Conservation (phyloP, 805 yeast genomes). For the Saturnispora silvae region DNA sequence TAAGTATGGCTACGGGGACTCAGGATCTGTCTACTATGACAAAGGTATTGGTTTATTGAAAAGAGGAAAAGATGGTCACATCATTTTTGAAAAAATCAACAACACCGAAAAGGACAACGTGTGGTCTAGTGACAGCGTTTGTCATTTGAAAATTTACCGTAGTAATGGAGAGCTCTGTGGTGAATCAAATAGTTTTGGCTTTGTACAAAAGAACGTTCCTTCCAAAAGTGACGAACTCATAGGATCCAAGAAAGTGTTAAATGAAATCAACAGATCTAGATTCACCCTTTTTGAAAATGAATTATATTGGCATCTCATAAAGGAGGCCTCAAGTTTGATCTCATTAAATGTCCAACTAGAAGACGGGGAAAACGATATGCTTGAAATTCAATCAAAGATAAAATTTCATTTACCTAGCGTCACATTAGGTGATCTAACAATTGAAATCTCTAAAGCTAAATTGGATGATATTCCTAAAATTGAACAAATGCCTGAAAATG, state of each 20-base stretch:
- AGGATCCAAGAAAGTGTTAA: constrained; percentile 26
- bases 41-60: constrained; percentile 67
- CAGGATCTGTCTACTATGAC: constrained; percentile 70
- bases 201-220: constrained; percentile 1
- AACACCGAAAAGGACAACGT: constrained; percentile 27
- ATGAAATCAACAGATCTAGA: constrained; percentile 58
- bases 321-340: constrained; percentile 63
- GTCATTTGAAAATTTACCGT: constrained; percentile 44
- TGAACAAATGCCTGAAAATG: constrained; percentile 20
- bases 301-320: constrained; percentile 62
- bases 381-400: constrained; percentile 15
- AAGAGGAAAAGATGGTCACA: constrained; percentile 35
- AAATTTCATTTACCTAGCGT: constrained; percentile 25
- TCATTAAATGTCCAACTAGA: constrained; percentile 61
- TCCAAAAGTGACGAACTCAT: not conserved
- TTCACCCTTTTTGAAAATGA: constrained; percentile 81
- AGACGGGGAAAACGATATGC: constrained; percentile 26
- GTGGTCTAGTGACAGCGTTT: constrained; percentile 31
- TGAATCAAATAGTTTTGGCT: constrained; percentile 8
- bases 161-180: constrained; percentile 10
- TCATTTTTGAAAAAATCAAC: constrained; percentile 27
- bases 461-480: too few species aligned
- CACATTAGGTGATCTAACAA: not conserved
- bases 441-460: constrained; percentile 15
- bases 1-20: constrained; percentile 84